These are phyloP conservation scores for Trichoderma sp. DNA, from an alignment of 2,329 filamentous ascomycete genomes.

Conservation along the genomic window DNA sequence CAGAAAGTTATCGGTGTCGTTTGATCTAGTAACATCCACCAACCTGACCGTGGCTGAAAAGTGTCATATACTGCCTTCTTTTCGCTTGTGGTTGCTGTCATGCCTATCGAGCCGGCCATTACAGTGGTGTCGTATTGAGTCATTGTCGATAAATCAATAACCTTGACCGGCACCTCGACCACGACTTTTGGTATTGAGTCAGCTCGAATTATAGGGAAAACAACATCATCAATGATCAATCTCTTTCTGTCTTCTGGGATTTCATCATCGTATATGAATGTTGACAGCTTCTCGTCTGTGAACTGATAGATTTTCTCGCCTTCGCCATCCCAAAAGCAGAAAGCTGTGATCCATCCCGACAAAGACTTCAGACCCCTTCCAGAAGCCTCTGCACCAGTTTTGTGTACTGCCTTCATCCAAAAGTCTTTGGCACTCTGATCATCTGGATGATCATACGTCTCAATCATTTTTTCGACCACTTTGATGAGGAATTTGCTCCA, in stretches of 20 bases:
- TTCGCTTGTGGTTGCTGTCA: conserved; percentile 5
- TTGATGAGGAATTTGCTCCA: conserved; percentile 12
- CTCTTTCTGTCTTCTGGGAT: conserved; percentile 2
- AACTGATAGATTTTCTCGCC: background rate
- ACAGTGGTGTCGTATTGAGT: conserved; percentile 4
- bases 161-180: conserved; percentile 6
- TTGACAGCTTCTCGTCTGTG: background rate
- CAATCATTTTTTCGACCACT: conserved; percentile 28
- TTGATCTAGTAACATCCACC: conserved; percentile 16
- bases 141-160: background rate
- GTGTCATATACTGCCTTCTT: background rate
- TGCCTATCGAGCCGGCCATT: conserved; percentile 2
- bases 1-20: background rate
- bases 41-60: conserved; percentile 20
- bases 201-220: conserved; percentile 4
- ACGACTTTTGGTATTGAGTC: background rate
- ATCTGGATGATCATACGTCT: conserved; percentile 30
- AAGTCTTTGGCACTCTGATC: conserved; percentile 28
- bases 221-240: conserved; percentile 3
- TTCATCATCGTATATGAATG: background rate
- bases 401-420: conserved; percentile 32
- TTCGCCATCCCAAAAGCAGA: conserved; percentile 29
- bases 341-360: conserved; percentile 32
- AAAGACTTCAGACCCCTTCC: conserved; percentile 7
- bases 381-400: conserved; percentile 24